Conservation (phyloP, 345 rosid genomes). For the Aethionema arabicum region DNA sequence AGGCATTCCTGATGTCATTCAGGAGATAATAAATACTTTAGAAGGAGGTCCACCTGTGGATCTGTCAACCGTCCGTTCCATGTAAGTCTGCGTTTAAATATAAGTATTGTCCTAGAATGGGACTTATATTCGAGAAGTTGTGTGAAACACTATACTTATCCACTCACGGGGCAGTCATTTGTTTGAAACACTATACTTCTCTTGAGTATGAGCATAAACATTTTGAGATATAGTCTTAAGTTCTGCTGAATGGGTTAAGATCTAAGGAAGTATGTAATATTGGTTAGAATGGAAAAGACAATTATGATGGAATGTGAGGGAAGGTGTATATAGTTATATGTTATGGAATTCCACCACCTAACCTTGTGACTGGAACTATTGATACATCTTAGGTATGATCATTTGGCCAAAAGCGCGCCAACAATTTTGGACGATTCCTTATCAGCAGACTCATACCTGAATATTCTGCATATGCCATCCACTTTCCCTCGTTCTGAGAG, state of each 20-base stretch:
- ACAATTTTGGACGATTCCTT: slow-evolving; percentile 96
- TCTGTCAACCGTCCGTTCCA: slow-evolving; percentile 81
- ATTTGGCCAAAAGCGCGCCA: slow-evolving; percentile 95
- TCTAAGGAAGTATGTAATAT: background rate
- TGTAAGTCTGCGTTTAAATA: slow-evolving; percentile 53
- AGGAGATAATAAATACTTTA: slow-evolving; percentile 85
- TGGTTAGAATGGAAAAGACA: slow-evolving; percentile 2
- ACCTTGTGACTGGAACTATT: slow-evolving; percentile 31
- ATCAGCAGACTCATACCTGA: slow-evolving; percentile 95
- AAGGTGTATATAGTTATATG: background rate
- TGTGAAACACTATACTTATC: slow-evolving; percentile 1
- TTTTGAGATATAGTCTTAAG: slow-evolving; percentile 1
- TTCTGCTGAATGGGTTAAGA: slow-evolving; percentile 14
- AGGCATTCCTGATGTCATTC: slow-evolving; percentile 56
- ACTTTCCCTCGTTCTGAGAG: slow-evolving; percentile 95
- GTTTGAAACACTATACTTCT: slow-evolving; percentile 14
- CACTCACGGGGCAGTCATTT: slow-evolving; percentile 1
- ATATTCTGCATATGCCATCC: slow-evolving; percentile 92
- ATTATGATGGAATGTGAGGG: background rate
- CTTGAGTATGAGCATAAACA: slow-evolving; percentile 17
- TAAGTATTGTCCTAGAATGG: background rate
- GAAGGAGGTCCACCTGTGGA: slow-evolving; percentile 98
- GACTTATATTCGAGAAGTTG: background rate
- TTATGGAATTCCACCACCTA: slow-evolving; percentile 20
- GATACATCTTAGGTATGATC: slow-evolving; percentile 71